Conservation (phyloP, 2,329 filamentous ascomycete species). For the Ilyonectria destructans region DNA sequence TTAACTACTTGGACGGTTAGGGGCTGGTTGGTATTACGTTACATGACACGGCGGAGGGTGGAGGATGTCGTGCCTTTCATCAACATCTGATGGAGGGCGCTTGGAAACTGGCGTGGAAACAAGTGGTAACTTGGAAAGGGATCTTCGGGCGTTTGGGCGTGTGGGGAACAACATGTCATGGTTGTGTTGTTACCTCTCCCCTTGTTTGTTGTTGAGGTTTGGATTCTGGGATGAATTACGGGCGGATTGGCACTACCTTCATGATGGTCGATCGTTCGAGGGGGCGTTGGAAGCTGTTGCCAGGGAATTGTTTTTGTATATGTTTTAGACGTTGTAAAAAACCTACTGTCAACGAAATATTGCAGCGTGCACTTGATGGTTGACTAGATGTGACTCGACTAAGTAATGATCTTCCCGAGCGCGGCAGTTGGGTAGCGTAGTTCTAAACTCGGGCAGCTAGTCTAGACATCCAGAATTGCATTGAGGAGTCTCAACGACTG, state of each 20-base stretch:
- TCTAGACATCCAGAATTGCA: no score
- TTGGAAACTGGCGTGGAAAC: conserved; percentile 27
- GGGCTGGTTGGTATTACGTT: conserved; percentile 18
- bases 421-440: no score
- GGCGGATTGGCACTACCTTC: conserved; percentile 27
- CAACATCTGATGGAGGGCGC: conserved; percentile 8
- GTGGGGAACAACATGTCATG: conserved; percentile 29
- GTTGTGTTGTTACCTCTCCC: conserved; percentile 21
- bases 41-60: conserved; percentile 20
- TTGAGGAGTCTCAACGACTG: no score
- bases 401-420: conserved; percentile 5
- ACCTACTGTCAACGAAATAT: conserved; percentile 16
- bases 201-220: conserved; percentile 20
- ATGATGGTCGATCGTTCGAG: conserved; percentile 31
- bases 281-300: conserved; percentile 26
- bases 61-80: conserved; percentile 16
- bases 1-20: conserved; percentile 5
- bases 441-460: no score
- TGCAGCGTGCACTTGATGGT: neutral
- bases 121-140: conserved; percentile 14
- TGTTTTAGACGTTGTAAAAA: conserved; percentile 39
- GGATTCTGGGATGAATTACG: conserved; percentile 15
- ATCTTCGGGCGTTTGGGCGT: conserved; percentile 30
- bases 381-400: conserved; percentile 9
- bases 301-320: conserved; percentile 23